These are phyloP conservation scores for Dothidotthia symphoricarpi DNA, from an alignment of 2,329 filamentous ascomycete genomes.

Conservation along the genomic window DNA sequence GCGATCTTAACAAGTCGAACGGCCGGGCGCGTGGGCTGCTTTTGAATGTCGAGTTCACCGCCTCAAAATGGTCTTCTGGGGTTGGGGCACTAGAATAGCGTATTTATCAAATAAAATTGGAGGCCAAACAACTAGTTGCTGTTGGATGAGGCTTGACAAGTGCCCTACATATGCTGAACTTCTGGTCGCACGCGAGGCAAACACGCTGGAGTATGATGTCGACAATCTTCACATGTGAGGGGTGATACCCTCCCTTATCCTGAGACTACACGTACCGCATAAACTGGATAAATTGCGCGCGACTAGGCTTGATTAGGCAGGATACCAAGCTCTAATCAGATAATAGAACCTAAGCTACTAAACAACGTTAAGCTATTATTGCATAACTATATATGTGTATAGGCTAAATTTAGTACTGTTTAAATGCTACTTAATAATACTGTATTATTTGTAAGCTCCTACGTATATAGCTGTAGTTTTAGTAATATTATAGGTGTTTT, in stretches of 20 bases:
- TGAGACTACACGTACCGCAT: too few relatives aligned
- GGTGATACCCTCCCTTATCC: constrained; percentile 3
- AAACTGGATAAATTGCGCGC: too few relatives aligned
- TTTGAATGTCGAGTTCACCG: constrained; percentile 30
- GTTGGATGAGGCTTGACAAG: constrained; percentile 18
- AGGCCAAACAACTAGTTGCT: constrained; percentile 11
- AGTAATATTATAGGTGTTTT: too few relatives aligned
- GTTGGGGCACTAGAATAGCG: constrained; percentile 11
- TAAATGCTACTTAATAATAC: too few relatives aligned
- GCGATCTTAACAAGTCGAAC: constrained; percentile 16
- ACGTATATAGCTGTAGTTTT: too few relatives aligned
- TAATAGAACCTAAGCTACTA: too few relatives aligned
- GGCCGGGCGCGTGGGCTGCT: constrained; percentile 20
- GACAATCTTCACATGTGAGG: constrained; percentile 30
- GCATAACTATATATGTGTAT: too few relatives aligned
- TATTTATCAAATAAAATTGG: constrained; percentile 21
- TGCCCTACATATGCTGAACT: constrained; percentile 22
- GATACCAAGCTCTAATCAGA: too few relatives aligned
- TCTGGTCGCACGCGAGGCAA: constrained; percentile 9
- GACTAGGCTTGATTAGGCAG: too few relatives aligned
- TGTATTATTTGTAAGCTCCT: too few relatives aligned
- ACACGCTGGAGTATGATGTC: constrained; percentile 21
- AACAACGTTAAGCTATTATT: too few relatives aligned
- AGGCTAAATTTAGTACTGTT: too few relatives aligned
- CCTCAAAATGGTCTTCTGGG: constrained; percentile 22